Conservation (phyloP, 2,329 filamentous ascomycete genomes). For the Uncinocarpus reesii region DNA sequence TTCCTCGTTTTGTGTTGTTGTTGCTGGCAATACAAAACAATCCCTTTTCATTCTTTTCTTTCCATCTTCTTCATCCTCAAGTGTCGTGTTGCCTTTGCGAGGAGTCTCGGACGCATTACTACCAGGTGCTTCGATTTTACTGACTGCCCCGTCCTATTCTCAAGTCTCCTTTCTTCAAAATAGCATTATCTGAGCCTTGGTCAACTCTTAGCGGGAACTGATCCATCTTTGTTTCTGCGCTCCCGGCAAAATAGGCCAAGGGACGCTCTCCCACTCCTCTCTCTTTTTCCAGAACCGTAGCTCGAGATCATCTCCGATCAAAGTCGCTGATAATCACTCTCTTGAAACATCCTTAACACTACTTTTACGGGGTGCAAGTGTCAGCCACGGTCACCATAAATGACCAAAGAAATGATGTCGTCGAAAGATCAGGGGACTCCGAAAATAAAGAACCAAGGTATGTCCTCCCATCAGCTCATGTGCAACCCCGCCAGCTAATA, state of each 20-base stretch:
- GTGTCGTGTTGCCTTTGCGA: neutral
- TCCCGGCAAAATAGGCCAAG: neutral
- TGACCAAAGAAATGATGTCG: neutral
- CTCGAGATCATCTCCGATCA: neutral
- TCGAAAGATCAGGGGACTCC: neutral
- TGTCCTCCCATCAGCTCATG: neutral
- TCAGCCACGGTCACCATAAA: neutral
- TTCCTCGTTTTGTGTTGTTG: conserved; percentile 5
- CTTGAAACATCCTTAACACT: conserved; percentile 5
- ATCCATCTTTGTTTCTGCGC: neutral
- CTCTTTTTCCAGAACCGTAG: neutral
- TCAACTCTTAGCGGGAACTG: neutral
- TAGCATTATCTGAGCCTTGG: neutral
- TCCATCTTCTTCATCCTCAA: neutral
- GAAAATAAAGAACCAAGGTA: neutral
- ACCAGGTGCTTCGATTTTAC: neutral
- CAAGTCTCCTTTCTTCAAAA: neutral
- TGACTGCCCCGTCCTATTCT: neutral
- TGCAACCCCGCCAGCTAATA: neutral
- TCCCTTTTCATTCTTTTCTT: neutral
- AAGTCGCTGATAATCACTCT: neutral
- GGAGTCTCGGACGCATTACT: neutral
- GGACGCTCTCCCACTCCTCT: neutral
- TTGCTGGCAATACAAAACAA: neutral
- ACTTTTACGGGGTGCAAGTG: neutral